Percentiles rank a stretch among this genome's conserved stretches.
phyloP scores from a whole-genome alignment of 2,329 filamentous ascomycete species.

The Coniosporium uncinatum region DNA sequence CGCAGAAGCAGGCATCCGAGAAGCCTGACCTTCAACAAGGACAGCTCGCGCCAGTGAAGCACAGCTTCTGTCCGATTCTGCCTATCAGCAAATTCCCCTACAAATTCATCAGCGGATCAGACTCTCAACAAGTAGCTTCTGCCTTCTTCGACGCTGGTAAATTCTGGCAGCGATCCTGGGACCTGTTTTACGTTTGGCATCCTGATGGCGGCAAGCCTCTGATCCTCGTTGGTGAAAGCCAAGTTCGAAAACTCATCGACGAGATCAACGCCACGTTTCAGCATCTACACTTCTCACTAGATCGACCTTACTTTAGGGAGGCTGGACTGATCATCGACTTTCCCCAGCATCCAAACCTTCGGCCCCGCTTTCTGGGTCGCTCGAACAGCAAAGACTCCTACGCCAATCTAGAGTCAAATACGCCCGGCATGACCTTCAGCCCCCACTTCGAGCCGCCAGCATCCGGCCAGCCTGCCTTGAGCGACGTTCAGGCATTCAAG shows the following conservation, averaged over 20 bases:
- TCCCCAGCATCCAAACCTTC: slow-evolving; percentile 49
- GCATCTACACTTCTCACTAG: slow-evolving; percentile 50
- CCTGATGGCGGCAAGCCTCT: slow-evolving; percentile 46
- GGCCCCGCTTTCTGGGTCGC: slow-evolving; percentile 62
- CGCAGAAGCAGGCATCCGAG: too few relatives aligned
- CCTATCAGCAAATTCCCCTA: slow-evolving; percentile 53
- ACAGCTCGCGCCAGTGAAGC: slow-evolving; percentile 20
- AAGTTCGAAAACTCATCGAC: slow-evolving; percentile 59
- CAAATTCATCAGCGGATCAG: slow-evolving; percentile 43
- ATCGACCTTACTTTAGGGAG: slow-evolving; percentile 37
- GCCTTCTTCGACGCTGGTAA: slow-evolving; percentile 52
- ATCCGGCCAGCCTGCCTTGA: too few relatives aligned
- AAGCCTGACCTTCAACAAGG: too few relatives aligned
- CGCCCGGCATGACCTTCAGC: slow-evolving; percentile 18
- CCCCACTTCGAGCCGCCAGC: slow-evolving; percentile 1
- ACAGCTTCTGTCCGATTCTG: slow-evolving; percentile 30
- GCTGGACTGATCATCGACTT: slow-evolving; percentile 59
- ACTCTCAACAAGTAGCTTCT: slow-evolving; percentile 41
- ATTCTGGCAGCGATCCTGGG: slow-evolving; percentile 60
- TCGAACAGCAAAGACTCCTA: slow-evolving; percentile 40
- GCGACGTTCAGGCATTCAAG: slow-evolving; percentile 45
- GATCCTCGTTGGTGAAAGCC: slow-evolving; percentile 60
- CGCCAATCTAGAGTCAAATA: slow-evolving; percentile 23
- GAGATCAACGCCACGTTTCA: slow-evolving; percentile 56
- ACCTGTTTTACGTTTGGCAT: slow-evolving; percentile 69